phyloP scores from a whole-genome alignment of 2,329 filamentous ascomycete genomes.

The Cylindrodendrum hubeiense region DNA sequence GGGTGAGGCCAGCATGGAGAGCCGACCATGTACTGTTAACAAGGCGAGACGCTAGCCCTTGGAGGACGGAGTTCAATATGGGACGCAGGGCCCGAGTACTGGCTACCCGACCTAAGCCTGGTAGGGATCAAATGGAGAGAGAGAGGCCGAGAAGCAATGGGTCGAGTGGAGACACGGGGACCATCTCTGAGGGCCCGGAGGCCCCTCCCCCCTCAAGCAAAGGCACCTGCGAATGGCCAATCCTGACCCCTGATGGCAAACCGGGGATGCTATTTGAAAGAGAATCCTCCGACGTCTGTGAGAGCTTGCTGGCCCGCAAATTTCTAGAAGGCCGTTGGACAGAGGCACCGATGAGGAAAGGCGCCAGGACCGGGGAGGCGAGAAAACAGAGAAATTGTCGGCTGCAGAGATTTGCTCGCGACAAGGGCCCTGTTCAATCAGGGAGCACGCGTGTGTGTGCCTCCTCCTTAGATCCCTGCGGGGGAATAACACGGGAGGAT shows the following conservation, averaged over 20 bases:
- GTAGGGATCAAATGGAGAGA: slow-evolving; percentile 43
- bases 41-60: slow-evolving; percentile 39
- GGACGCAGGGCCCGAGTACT: slow-evolving; percentile 38
- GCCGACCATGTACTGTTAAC: slow-evolving; percentile 45
- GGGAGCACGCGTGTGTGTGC: slow-evolving; percentile 16
- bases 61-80: slow-evolving; percentile 39
- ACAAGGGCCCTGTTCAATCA: slow-evolving; percentile 35
- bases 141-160: slow-evolving; percentile 42
- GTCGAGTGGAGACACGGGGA: slow-evolving; percentile 47
- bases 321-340: slow-evolving; percentile 51
- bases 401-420: slow-evolving; percentile 43
- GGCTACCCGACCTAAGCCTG: slow-evolving; percentile 37
- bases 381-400: slow-evolving; percentile 43
- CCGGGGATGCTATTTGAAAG: slow-evolving; percentile 44
- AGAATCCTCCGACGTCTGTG: slow-evolving; percentile 49
- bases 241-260: slow-evolving; percentile 40
- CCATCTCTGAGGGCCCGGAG: slow-evolving; percentile 46
- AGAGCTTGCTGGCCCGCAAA: slow-evolving; percentile 43
- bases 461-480: slow-evolving; percentile 24
- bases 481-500: slow-evolving; percentile 33
- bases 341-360: slow-evolving; percentile 38
- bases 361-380: slow-evolving; percentile 35
- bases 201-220: slow-evolving; percentile 40
- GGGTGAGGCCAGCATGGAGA: slow-evolving; percentile 35
- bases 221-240: slow-evolving; percentile 38